These are phyloP conservation scores for Candida pseudofarinosa DNA, from an alignment of 805 yeast species.

Conservation along the genomic window DNA sequence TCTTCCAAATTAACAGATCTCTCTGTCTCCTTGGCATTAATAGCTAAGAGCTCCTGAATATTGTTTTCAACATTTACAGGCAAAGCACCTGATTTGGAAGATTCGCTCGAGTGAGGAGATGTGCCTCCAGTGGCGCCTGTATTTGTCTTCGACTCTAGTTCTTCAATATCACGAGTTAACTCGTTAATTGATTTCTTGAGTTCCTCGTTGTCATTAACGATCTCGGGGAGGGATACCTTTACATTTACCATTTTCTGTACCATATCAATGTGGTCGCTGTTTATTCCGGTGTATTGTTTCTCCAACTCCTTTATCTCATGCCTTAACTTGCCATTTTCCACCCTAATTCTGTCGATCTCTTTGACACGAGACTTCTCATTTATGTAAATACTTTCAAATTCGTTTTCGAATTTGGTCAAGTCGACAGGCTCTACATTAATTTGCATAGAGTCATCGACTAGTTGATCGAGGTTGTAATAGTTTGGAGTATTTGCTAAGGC, in stretches of 20 bases:
- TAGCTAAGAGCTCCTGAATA: conserved; percentile 31
- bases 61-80: conserved; percentile 35
- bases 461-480: conserved; percentile 62
- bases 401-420: conserved; percentile 65
- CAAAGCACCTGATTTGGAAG: conserved; percentile 13
- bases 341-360: conserved; percentile 55
- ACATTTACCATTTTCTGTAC: conserved; percentile 85
- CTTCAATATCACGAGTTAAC: conserved; percentile 28
- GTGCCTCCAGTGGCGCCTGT: conserved; percentile 5
- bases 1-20: conserved; percentile 36
- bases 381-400: conserved; percentile 69
- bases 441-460: conserved; percentile 75
- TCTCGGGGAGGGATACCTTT: conserved; percentile 68
- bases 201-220: conserved; percentile 70
- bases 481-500: conserved; percentile 4
- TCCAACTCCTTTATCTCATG: conserved; percentile 73
- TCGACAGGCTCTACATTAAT: conserved; percentile 71
- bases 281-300: conserved; percentile 60
- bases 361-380: conserved; percentile 61
- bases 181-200: conserved; percentile 42
- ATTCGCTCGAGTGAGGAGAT: conserved; percentile 6
- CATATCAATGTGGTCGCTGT: conserved; percentile 77
- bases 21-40: conserved; percentile 38
- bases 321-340: conserved; percentile 67
- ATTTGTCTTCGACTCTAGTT: conserved; percentile 38